Percentiles rank a stretch among this genome's conserved stretches.
Evolutionary conservation across 345 rosid genomes (phyloP).

Genomic region (Eucalyptus pauciflora): DNA sequence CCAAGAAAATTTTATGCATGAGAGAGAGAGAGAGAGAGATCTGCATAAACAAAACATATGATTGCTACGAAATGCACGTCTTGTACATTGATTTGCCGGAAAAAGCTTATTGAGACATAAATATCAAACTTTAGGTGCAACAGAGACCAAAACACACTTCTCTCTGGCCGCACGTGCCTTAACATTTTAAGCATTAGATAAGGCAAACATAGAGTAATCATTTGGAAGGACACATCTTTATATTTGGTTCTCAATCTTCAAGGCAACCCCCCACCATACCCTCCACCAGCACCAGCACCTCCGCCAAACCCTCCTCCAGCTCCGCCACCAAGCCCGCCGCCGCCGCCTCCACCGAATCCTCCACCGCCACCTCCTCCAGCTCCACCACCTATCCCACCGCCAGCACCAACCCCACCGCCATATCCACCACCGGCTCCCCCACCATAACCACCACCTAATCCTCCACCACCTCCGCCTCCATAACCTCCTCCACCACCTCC

Average conservation of each 20-base stretch:
- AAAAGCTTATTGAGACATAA: neutral
- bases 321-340: neutral
- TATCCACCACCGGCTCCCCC: neutral
- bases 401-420: neutral
- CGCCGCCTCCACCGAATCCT: neutral
- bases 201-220: neutral
- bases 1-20: neutral
- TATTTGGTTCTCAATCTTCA: neutral
- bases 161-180: neutral
- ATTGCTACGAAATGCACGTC: neutral
- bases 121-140: neutral
- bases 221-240: neutral
- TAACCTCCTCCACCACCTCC: neutral
- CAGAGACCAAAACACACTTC: neutral
- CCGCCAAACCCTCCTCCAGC: slow-evolving; percentile 14
- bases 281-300: slow-evolving; percentile 23
- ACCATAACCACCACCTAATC: neutral
- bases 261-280: slow-evolving; percentile 17
- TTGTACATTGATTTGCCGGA: neutral
- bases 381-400: slow-evolving; percentile 13
- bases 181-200: neutral
- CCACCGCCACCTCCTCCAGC: slow-evolving; percentile 8
- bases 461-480: neutral
- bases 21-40: neutral
- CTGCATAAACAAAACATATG: neutral